These are phyloP conservation scores for Coniosporium apollinis DNA, from an alignment of 495 filamentous ascomycete species.

Conservation along the genomic window DNA sequence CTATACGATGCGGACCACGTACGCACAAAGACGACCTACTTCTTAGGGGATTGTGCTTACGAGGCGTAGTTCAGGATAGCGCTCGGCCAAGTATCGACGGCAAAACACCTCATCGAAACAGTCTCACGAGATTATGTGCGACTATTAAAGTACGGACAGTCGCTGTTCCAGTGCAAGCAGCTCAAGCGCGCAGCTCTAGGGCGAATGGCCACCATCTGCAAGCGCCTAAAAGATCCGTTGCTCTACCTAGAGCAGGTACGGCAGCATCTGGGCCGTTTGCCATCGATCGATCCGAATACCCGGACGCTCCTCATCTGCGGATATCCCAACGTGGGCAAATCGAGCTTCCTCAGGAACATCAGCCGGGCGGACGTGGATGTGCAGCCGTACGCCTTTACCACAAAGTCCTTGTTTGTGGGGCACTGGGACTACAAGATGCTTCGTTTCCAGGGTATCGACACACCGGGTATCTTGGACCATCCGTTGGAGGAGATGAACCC, in stretches of 20 bases:
- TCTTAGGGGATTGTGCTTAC: too few species aligned
- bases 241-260: conserved; percentile 94
- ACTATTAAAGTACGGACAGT: conserved; percentile 88
- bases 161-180: conserved; percentile 89
- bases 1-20: conserved; percentile 97
- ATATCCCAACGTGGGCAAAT: conserved; percentile 97
- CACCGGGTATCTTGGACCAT: conserved; percentile 89
- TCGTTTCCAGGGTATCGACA: conserved; percentile 80
- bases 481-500: conserved; percentile 99
- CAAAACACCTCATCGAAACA: conserved; percentile 90
- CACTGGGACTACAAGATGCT: conserved; percentile 99
- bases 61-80: too few species aligned
- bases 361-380: conserved; percentile 94
- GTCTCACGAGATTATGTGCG: conserved; percentile 89
- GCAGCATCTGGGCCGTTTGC: conserved; percentile 91
- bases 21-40: too few species aligned
- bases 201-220: conserved; percentile 92
- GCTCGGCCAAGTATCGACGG: conserved; percentile 86
- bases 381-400: conserved; percentile 97
- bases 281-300: conserved; percentile 94
- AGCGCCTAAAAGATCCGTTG: conserved; percentile 81
- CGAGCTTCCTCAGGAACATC: conserved; percentile 78
- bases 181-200: conserved; percentile 78
- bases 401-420: conserved; percentile 91
- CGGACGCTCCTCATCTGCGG: conserved; percentile 89